Evolutionary conservation across 2,329 filamentous ascomycete genomes (phyloP), one percentile per base, ranked within the genome.

Genomic region (Ophiostoma tasmaniense): DNA sequence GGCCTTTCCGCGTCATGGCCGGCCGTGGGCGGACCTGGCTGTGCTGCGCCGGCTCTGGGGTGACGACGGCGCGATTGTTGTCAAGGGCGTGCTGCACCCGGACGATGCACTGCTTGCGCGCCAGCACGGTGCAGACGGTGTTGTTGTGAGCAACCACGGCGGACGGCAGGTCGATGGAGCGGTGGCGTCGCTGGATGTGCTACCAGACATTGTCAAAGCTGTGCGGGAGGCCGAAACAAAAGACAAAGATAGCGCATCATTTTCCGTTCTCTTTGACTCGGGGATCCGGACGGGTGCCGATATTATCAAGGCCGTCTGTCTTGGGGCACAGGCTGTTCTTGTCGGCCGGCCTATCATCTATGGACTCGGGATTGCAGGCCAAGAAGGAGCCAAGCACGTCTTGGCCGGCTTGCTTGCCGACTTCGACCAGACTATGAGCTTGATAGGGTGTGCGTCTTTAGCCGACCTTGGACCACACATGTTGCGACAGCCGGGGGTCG

Each of bases 1-100:
- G 67, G 80, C 83, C 14, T 87, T 87, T 70, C 81, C 83, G 0
- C 82, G 84, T 0, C 77, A 77, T 17, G 80, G 81, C 61, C 85
- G 86, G 72, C 79, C 80, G 0, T 91, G 89, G 89, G 83, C 86
- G 1, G 81, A 91, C 50, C 76, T 91, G 45, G 78, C 79, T n/a
- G 79, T 85, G 65, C 74, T 91, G 71, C 81, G 83, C 72, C 78
- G 83, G 73, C 76, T 87, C 70, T 90, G 88, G 75, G 72, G 71
- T 11, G 69, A 69, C 59, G 67, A 68, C 86, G 87, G 87, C 0
- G 86, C 87, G 0, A 85, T 92, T 67, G 83, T 86, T 71, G 80
- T 87, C 45, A 89, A 89, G 76, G 87, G 86, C 0, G 85, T 86
- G 22, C 79, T 83, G 68, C 80, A 80, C 62, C 79, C 81, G 1